These are phyloP conservation scores for Hypomyces rosellus DNA, from an alignment of 2,329 filamentous ascomycete species.

Conservation along the genomic window DNA sequence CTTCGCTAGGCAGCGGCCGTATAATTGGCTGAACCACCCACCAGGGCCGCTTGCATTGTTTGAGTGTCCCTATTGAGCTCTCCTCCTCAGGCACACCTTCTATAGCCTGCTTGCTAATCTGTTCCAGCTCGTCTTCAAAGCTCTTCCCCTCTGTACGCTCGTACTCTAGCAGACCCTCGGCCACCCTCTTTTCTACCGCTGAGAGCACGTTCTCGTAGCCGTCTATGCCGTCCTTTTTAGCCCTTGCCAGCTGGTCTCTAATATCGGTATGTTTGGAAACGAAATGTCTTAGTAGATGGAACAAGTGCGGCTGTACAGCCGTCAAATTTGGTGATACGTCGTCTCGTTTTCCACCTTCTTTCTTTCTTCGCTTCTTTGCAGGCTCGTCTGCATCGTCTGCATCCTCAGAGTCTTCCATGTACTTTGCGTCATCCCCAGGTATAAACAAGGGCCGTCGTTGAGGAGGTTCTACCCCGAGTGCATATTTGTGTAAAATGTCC, in stretches of 20 bases:
- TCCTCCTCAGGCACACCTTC: slow-evolving; percentile 40
- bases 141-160: slow-evolving; percentile 45
- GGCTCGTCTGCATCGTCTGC: slow-evolving; percentile 39
- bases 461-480: slow-evolving; percentile 60
- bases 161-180: slow-evolving; percentile 65
- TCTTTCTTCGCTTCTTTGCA: slow-evolving; percentile 44
- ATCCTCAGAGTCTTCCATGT: slow-evolving; percentile 33
- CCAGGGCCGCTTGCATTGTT: slow-evolving; percentile 72
- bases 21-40: slow-evolving; percentile 89
- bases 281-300: slow-evolving; percentile 80
- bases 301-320: slow-evolving; percentile 85
- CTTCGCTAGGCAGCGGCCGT: slow-evolving; percentile 80
- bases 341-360: slow-evolving; percentile 29
- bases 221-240: slow-evolving; percentile 62
- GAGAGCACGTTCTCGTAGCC: slow-evolving; percentile 70
- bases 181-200: slow-evolving; percentile 70
- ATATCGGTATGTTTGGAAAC: slow-evolving; percentile 76
- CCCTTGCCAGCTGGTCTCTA: slow-evolving; percentile 72
- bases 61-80: slow-evolving; percentile 62
- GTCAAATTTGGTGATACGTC: slow-evolving; percentile 57
- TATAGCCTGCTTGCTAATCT: slow-evolving; percentile 20
- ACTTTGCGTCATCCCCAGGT: slow-evolving; percentile 47
- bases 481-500: slow-evolving; percentile 79
- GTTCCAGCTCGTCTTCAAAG: slow-evolving; percentile 34
- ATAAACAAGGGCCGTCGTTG: slow-evolving; percentile 66